phyloP scores from a whole-genome alignment of 352 stramenopile genomes.

The Phytopythium delawarense region DNA sequence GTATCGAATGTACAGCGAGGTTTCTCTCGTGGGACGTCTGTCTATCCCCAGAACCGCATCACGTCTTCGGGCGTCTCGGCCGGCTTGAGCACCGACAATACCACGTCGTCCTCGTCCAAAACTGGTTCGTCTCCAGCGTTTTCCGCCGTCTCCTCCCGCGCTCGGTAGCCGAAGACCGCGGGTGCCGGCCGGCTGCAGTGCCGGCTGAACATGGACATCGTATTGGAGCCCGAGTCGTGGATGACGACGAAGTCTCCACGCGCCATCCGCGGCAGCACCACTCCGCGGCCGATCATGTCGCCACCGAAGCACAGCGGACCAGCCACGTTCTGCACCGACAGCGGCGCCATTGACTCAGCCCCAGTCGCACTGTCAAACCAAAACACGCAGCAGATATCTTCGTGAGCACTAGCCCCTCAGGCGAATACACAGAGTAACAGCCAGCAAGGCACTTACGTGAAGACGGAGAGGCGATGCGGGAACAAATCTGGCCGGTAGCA shows the following conservation, averaged over 20 bases:
- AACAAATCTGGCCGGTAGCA: conserved; percentile 84
- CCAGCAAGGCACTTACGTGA: conserved; percentile 46
- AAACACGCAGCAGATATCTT: conserved; percentile 1
- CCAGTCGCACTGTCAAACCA: conserved; percentile 32
- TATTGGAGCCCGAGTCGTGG: conserved; percentile 86
- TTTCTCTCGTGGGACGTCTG: background rate
- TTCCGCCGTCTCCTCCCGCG: background rate
- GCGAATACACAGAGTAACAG: background rate
- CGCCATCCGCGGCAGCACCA: conserved; percentile 55
- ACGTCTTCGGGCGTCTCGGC: conserved; percentile 72
- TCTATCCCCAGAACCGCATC: conserved; percentile 75
- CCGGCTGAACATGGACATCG: conserved; percentile 82
- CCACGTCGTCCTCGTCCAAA: conserved; percentile 26
- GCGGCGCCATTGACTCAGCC: conserved; percentile 32
- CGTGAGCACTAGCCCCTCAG: conserved; percentile 1
- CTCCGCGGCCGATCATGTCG: conserved; percentile 75
- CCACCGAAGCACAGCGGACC: conserved; percentile 91
- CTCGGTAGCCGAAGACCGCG: conserved; percentile 76
- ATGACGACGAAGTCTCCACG: conserved; percentile 83
- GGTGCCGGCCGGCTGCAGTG: conserved; percentile 84
- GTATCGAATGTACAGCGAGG: background rate
- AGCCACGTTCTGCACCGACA: conserved; percentile 73
- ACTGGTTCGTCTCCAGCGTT: background rate
- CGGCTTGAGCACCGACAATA: conserved; percentile 66
- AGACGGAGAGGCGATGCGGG: conserved; percentile 78